Evolutionary conservation across 345 rosid species (phyloP), one percentile per base, ranked within the genome.

Genomic region (Iberis pinnata): DNA sequence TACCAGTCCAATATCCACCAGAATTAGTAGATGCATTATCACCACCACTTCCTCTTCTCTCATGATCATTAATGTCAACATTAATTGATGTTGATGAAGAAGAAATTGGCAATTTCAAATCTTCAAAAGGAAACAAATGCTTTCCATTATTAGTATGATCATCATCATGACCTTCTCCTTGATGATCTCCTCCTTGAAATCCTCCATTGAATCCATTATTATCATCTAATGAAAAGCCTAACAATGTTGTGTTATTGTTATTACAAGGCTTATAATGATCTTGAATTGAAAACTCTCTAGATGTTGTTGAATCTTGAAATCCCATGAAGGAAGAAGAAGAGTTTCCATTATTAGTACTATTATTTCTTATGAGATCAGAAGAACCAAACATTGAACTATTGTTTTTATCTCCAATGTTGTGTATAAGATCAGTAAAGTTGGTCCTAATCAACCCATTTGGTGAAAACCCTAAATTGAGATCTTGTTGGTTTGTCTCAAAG

Each of bases 121-220:
- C 95, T 52, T 88, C 99, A 71, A 88, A 92, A 8, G 99, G 97
- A 69, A 92, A 86, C 77, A 85, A 64, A 24, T 80, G 76, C 60
- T 84, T 49, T 65, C 95, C 88, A 58, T 61, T 73, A n/a, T n/a
- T n/a, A n/a, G n/a, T n/a, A n/a, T 9, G 61, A n/a, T n/a, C 65
- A 44, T 73, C 79, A 25, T 73, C n/a, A n/a, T n/a, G 77, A 53
- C 73, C 79, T 17, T 67, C 37, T 43, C 43, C 70, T 49, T n/a
- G n/a, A n/a, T n/a, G n/a, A n/a, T n/a, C n/a, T n/a, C 42, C 57
- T 45, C 53, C 65, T 45, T 66, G 79, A 48, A 73, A 72, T 44
- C 67, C 69, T 52, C 78, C 87, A 48, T 74, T 49, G 44, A 67
- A 74, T 12, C 77, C 80, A 54, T n/a, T n/a, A n/a, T n/a, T n/a